Evolutionary conservation across 2,329 filamentous ascomycete species (phyloP).

Genomic region (Sporothrix pallida): DNA sequence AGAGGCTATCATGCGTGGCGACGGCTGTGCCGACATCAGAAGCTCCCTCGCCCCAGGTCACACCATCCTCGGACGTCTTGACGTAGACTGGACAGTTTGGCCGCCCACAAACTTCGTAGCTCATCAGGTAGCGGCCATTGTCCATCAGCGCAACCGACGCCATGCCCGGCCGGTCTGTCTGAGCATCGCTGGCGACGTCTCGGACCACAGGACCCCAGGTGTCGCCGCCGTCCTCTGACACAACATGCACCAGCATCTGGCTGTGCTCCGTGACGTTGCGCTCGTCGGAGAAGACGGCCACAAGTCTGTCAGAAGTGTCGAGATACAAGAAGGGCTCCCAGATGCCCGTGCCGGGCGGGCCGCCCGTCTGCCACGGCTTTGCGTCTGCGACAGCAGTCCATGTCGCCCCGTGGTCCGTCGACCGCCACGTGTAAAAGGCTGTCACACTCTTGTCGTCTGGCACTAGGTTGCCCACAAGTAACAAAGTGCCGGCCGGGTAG

Average conservation of each 20-base stretch:
- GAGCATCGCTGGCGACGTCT: slow-evolving; percentile 20
- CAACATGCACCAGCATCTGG: slow-evolving; percentile 27
- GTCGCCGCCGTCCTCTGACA: slow-evolving; percentile 13
- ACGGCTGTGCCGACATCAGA: slow-evolving; percentile 1
- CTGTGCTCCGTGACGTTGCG: slow-evolving; percentile 18
- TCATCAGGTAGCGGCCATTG: slow-evolving; percentile 17
- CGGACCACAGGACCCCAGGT: slow-evolving; percentile 6
- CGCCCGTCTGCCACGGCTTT: not conserved
- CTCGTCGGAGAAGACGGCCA: slow-evolving; percentile 28
- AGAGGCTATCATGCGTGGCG: not conserved
- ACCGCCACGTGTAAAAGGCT: slow-evolving; percentile 17
- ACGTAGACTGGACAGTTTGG: slow-evolving; percentile 14
- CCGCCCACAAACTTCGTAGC: slow-evolving; percentile 24
- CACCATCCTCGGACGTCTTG: slow-evolving; percentile 9
- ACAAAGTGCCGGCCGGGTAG: slow-evolving; percentile 9
- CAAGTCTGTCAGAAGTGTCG: not conserved
- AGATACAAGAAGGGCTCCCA: slow-evolving; percentile 23
- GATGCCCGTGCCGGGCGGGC: slow-evolving; percentile 2
- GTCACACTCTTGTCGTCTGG: slow-evolving; percentile 1
- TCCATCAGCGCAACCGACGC: slow-evolving; percentile 3
- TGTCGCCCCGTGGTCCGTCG: slow-evolving; percentile 21
- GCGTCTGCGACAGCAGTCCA: not conserved
- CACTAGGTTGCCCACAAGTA: slow-evolving; percentile 23
- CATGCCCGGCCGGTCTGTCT: slow-evolving; percentile 24
- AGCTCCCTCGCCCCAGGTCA: not conserved